A percentile compares a stretch with the other conserved stretches of the same genome.
These are phyloP conservation scores for Nyssa sinensis DNA, from an alignment of 148 eudicot genomes.

Conservation along the genomic window DNA sequence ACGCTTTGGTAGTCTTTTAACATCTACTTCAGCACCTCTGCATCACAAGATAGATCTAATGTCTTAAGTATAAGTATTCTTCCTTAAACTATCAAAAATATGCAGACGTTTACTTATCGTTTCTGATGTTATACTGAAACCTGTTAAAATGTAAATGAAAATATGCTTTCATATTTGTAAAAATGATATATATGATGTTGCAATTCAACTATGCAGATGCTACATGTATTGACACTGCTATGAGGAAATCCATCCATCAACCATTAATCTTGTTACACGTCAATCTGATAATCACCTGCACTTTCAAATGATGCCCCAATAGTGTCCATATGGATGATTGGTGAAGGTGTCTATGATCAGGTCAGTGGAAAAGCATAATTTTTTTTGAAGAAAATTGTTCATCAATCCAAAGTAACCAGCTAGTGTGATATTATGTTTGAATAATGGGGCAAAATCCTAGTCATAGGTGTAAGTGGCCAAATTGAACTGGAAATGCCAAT, in stretches of 20 bases:
- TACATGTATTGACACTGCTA: background rate
- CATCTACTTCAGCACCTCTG: conserved; percentile 88
- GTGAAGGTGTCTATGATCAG: background rate
- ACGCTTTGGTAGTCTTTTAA: conserved; percentile 80
- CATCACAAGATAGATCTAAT: conserved; percentile 12
- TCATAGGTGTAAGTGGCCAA: background rate
- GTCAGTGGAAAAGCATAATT: conserved; percentile 2
- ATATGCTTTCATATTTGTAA: background rate
- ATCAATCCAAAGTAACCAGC: background rate
- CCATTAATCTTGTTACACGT: background rate
- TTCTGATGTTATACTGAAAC: background rate
- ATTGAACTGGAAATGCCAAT: background rate
- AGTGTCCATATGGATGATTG: background rate
- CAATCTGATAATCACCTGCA: too few species aligned
- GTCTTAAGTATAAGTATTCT: background rate
- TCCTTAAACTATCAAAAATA: background rate
- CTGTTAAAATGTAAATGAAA: background rate
- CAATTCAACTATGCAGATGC: background rate
- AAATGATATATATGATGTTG: background rate
- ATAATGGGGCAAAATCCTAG: background rate
- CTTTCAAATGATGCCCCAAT: background rate
- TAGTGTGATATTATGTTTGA: background rate
- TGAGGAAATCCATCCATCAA: background rate
- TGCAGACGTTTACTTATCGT: background rate
- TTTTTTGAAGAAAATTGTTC: background rate